A percentile compares a stretch with the other conserved stretches of the same genome.
These are phyloP conservation scores for Nicotiana obtusifolia DNA, from an alignment of 257 asterid species.

Conservation along the genomic window DNA sequence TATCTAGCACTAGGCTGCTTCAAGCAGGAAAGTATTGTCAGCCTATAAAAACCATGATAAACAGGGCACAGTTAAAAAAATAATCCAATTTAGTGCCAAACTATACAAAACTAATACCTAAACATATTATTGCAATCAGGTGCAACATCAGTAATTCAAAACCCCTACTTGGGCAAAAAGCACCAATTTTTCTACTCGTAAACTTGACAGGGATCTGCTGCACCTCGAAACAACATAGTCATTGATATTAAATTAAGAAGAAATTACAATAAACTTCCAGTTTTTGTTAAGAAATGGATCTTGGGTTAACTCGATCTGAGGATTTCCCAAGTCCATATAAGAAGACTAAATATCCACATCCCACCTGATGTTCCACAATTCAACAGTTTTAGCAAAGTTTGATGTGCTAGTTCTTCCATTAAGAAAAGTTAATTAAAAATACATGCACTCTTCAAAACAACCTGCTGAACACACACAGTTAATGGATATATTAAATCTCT, in stretches of 20 bases:
- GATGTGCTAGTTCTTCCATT: background rate
- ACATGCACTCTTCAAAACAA: background rate
- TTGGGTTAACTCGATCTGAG: too few species aligned
- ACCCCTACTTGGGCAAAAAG: background rate
- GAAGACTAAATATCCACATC: too few species aligned
- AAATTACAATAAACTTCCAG: background rate
- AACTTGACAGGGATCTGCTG: background rate
- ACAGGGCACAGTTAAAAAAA: background rate
- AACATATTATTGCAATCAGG: background rate
- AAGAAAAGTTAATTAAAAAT: background rate
- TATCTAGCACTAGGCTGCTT: background rate
- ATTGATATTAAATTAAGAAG: background rate
- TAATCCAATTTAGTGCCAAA: background rate
- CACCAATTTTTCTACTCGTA: background rate
- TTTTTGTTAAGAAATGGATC: background rate
- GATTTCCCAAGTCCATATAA: too few species aligned
- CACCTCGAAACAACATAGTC: background rate
- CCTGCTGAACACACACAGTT: background rate
- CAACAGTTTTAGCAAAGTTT: too few species aligned
- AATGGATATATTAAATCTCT: background rate
- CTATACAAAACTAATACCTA: background rate
- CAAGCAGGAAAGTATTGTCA: background rate
- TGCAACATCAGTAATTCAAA: background rate
- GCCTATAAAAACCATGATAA: background rate
- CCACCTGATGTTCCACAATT: too few species aligned